These are phyloP conservation scores for Colletotrichum sublineola DNA, from an alignment of 2,329 filamentous ascomycete genomes.

Conservation along the genomic window DNA sequence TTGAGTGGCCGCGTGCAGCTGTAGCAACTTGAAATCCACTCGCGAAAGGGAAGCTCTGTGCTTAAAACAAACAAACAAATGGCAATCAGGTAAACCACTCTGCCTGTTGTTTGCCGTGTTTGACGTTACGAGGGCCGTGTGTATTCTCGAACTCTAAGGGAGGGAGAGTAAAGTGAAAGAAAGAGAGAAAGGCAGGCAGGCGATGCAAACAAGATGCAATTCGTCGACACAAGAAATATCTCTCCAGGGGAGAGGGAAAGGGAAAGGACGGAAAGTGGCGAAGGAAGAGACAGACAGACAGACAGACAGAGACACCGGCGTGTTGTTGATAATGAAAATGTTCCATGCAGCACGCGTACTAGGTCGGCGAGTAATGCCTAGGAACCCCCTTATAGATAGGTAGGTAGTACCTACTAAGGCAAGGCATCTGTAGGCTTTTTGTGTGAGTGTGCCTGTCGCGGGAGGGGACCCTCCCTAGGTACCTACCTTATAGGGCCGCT, in stretches of 20 bases:
- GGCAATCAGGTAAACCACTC: background rate
- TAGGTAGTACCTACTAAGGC: background rate
- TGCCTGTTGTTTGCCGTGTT: background rate
- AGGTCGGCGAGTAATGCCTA: background rate
- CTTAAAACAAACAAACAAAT: constrained; percentile 20
- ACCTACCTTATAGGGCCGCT: too few species aligned
- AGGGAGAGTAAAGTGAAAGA: background rate
- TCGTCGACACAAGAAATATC: background rate
- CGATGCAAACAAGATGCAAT: background rate
- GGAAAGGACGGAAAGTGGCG: background rate
- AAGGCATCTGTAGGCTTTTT: background rate
- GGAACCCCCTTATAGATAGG: background rate
- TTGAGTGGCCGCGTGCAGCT: constrained; percentile 38
- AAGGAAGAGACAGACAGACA: too few species aligned
- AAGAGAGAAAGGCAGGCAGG: background rate
- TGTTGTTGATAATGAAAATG: background rate
- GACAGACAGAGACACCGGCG: background rate
- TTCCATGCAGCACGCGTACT: constrained; percentile 1
- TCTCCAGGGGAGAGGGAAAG: background rate
- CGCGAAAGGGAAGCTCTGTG: constrained; percentile 7
- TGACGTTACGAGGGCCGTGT: background rate
- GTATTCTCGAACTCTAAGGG: background rate
- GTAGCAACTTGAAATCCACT: constrained; percentile 32
- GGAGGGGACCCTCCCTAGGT: background rate
- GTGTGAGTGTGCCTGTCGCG: background rate